Base-by-base conservation (phyloP, 306 rosid species). In the Ochetophila trinervis region DNA sequence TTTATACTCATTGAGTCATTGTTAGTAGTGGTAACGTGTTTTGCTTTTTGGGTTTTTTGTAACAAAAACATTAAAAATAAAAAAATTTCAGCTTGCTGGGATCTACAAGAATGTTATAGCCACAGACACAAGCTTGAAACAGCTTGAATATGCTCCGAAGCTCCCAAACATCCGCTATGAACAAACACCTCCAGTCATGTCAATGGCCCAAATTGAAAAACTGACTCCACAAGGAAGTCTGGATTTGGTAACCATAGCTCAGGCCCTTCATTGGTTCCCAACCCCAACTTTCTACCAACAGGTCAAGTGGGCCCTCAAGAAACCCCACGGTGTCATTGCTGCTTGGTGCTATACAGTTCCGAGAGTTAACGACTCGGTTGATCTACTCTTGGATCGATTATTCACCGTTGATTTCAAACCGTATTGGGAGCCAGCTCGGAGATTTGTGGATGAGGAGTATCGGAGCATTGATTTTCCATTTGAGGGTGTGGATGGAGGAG, bases 241-340 rank as follows among this genome's bases (percentile, higher is more conserved):
- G 1, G 96, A 92, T 73, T 63, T 89, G 35, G 91, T 89, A 27
- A 85, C 86, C 17, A n/a, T 89, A 17, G 95, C 96, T 6, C 92
- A 83, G 63, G 85, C 86, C 45, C 78, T 89, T 17, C 98, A 92
- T 20, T 92, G 98, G 96, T 74, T 92, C 20, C 81, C 87, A 63
- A 83, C 64, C 23, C 76, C 82, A 30, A 75, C 57, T 30, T 92
- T 92, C 81, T 89, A 89, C 64, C 8, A 64, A 57, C 91, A 83
- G 60, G 79, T 85, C 21, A 79, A 78, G 8, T 69, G 77, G 74
- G 81, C 79, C 1, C 88, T 89, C 19, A 89, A 87, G 65, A 89
- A 87, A 35, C 96, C 95, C 14, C 40, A 84, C 4, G 98, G 95
- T 1, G 72, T 89, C 34, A 71, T 92, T 13, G 98, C 93, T 7